These are phyloP conservation scores for Tulasnella sp. DNA, from an alignment of 768 basidiomycete genomes.

Conservation along the genomic window DNA sequence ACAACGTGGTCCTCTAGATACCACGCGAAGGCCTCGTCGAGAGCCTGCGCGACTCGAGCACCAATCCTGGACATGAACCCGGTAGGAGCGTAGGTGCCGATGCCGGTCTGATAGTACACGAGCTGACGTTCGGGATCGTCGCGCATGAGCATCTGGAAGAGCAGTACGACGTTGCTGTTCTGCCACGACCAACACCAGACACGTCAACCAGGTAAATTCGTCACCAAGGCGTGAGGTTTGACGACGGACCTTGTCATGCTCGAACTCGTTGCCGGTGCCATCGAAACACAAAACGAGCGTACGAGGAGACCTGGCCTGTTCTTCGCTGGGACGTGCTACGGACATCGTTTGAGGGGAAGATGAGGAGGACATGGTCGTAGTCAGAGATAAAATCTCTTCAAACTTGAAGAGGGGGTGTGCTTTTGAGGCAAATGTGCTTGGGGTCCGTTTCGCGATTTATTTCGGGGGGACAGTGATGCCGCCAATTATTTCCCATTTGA, in stretches of 20 bases:
- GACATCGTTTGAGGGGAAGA: background rate
- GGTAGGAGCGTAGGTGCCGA: constrained; percentile 27
- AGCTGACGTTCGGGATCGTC: constrained; percentile 48
- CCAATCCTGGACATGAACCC: constrained; percentile 54
- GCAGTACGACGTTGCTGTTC: constrained; percentile 66
- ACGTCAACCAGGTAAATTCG: background rate
- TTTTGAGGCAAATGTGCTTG: background rate
- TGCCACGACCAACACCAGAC: constrained; percentile 27
- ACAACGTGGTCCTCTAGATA: constrained; percentile 55
- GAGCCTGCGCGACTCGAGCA: constrained; percentile 48
- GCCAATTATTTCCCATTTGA: background rate
- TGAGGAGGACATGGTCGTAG: background rate
- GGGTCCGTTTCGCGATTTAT: background rate
- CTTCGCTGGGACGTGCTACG: background rate
- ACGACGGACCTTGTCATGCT: constrained; percentile 1
- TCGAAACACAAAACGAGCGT: constrained; percentile 24
- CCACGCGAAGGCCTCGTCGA: constrained; percentile 69
- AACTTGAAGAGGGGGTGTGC: background rate
- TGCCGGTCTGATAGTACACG: constrained; percentile 60
- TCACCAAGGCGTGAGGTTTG: background rate
- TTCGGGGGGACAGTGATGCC: background rate
- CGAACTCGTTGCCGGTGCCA: constrained; percentile 22
- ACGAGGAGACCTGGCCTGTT: background rate
- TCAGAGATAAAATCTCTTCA: background rate
- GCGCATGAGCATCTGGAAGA: constrained; percentile 61